Evolutionary conservation across 2,329 filamentous ascomycete genomes (phyloP).

Genomic region (Ophiostoma ulmi): DNA sequence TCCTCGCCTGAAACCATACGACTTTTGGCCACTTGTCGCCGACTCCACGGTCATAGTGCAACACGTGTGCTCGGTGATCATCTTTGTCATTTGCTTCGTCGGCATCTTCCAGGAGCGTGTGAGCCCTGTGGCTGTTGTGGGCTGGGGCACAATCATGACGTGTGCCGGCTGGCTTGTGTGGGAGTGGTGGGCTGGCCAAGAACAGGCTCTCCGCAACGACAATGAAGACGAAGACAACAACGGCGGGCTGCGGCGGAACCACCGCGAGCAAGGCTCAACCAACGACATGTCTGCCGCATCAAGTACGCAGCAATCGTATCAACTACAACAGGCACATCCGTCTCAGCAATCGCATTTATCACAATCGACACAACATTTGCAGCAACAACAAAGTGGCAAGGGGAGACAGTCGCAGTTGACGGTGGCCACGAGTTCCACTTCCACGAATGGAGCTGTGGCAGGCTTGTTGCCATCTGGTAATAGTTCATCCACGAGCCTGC

Average conservation of each 20-base stretch:
- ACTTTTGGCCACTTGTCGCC: slow-evolving; percentile 94
- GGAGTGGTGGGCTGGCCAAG: slow-evolving; percentile 79
- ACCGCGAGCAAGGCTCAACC: neutral
- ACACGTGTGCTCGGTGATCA: slow-evolving; percentile 89
- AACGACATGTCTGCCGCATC: neutral
- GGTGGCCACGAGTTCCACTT: neutral
- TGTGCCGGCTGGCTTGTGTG: slow-evolving; percentile 84
- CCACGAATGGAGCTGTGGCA: neutral
- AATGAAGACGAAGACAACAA: slow-evolving; percentile 14
- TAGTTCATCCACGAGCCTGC: slow-evolving; percentile 24
- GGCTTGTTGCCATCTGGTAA: slow-evolving; percentile 13
- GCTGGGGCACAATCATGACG: slow-evolving; percentile 76
- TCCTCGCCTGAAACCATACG: slow-evolving; percentile 86
- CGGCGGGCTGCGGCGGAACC: neutral
- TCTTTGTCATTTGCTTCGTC: slow-evolving; percentile 91
- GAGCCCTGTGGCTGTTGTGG: slow-evolving; percentile 83
- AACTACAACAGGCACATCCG: neutral
- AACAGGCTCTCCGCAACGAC: slow-evolving; percentile 23
- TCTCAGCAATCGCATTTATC: neutral
- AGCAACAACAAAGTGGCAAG: neutral
- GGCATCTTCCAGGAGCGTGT: slow-evolving; percentile 82
- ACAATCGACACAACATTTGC: neutral
- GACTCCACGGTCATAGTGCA: slow-evolving; percentile 96
- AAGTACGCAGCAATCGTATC: neutral
- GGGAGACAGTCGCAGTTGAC: neutral